Conservation (phyloP, 805 yeast species). For the Alloascoidea hylecoeti region DNA sequence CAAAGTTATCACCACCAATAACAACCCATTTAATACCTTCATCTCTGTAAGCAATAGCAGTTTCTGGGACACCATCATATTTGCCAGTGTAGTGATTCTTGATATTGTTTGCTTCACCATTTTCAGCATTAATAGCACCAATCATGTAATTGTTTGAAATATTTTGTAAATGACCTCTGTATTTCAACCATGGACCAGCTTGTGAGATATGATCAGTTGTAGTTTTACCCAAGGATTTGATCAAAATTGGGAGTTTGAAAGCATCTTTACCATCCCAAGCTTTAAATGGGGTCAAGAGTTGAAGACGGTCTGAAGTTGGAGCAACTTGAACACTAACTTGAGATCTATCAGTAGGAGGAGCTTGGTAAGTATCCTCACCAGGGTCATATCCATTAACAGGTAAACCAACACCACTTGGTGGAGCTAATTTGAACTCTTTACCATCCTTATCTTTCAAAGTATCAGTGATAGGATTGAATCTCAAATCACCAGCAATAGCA, state of each 20-base stretch:
- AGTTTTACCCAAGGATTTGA: constrained; percentile 94
- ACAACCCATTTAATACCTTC: constrained; percentile 92
- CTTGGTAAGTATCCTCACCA: constrained; percentile 93
- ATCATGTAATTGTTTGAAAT: constrained; percentile 98
- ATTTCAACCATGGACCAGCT: constrained; percentile 99
- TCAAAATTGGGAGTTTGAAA: constrained; percentile 76
- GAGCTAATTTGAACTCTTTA: constrained; percentile 74
- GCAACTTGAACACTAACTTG: constrained; percentile 60
- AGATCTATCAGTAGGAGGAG: constrained; percentile 84
- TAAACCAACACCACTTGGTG: constrained; percentile 84
- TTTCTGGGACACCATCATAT: constrained; percentile 92
- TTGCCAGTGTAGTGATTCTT: constrained; percentile 87
- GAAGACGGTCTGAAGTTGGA: constrained; percentile 94
- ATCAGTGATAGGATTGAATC: constrained; percentile 93
- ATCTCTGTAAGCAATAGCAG: constrained; percentile 91
- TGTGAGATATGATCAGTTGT: constrained; percentile 98
- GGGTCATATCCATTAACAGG: constrained; percentile 84
- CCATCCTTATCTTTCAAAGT: constrained; percentile 80
- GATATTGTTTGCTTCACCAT: constrained; percentile 84
- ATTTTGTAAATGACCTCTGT: constrained; percentile 99
- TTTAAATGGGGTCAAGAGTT: constrained; percentile 83
- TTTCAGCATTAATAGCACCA: constrained; percentile 97
- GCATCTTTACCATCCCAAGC: constrained; percentile 97
- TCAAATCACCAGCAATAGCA: constrained; percentile 91
- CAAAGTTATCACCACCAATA: constrained; percentile 96